Base-by-base conservation (phyloP, 108 stramenopile genomes). In the Seminavis robusta region DNA sequence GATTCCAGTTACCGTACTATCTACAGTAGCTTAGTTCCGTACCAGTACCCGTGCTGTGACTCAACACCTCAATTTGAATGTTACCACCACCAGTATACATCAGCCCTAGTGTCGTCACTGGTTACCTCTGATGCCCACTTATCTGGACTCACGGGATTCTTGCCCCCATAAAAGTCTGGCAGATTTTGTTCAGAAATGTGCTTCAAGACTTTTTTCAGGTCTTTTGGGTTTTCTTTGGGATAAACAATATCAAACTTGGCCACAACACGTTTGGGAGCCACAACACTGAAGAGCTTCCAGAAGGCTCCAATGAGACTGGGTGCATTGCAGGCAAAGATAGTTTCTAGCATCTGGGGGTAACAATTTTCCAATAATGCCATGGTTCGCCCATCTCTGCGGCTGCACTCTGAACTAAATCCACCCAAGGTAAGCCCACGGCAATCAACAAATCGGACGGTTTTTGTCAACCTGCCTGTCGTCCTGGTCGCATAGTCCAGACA, bases 271-370 rank as follows among this genome's bases (percentile, higher is more conserved):
- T 51, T 67, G 3, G 66, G 66, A 15, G 59, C 16, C n/a, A 67
- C 6, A 15, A 51, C 40, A 23, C 41, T 25, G 21, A 52, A 17
- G 23, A 56, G 23, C 5, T 21, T 16, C 66, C 66, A 67, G 1
- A 49, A 13, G 0, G 40, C 28, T 6, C 24, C 16, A 17, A 59
- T 19, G 50, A 48, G 52, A 10, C 28, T 23, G 15, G 63, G 63
- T n/a, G 38, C 30, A 47, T 69, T 52, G 20, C 29, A 46, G 32
- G 55, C 19, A 16, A 69, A 47, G 17, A 69, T 20, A 27, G 43
- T 40, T 21, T 36, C 57, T 11, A 69, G n/a, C 16, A 61, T 9
- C 48, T 69, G 67, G n/a, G 67, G 67, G 37, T 69, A 69, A 2
- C 37, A 28, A 57, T 66, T 47, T 57, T 66, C 65, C 54, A 47